These are phyloP conservation scores for Agrostemma githago DNA, from an alignment of 148 eudicot species.

Conservation along the genomic window DNA sequence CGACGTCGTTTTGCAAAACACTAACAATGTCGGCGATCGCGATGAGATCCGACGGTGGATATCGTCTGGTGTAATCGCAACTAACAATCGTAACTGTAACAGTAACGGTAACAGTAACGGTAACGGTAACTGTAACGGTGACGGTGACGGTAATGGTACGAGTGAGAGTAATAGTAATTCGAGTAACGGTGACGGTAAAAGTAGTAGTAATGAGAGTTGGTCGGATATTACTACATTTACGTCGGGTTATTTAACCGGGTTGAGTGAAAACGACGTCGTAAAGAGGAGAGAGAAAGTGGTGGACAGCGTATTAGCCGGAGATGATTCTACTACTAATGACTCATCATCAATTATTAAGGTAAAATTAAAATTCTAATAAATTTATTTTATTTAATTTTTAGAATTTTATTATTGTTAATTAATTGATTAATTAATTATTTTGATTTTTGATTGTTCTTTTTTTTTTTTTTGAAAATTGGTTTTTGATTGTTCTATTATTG, in stretches of 20 bases:
- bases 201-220: conserved; percentile 50
- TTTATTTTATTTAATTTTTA: too few relatives aligned
- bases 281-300: conserved; percentile 26
- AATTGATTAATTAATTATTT: not conserved
- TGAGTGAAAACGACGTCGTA: conserved; percentile 37
- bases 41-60: conserved; percentile 57
- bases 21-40: conserved; percentile 3
- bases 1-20: not conserved
- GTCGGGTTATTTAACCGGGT: conserved; percentile 23
- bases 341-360: conserved; percentile 39
- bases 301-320: conserved; percentile 28
- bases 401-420: not conserved
- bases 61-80: conserved; percentile 27
- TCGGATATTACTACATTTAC: conserved; percentile 49
- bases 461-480: too few relatives aligned
- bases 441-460: too few relatives aligned
- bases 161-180: conserved; percentile 21
- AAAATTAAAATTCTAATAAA: conserved; percentile 4
- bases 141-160: too few relatives aligned
- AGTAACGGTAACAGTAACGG: conserved; percentile 15
- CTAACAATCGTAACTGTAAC: conserved; percentile 15
- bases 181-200: conserved; percentile 29
- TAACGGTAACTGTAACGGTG: too few relatives aligned
- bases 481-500: too few relatives aligned
- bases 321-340: conserved; percentile 24